Conservation (phyloP, 108 stramenopile species). For the Cyclotella atomus region DNA sequence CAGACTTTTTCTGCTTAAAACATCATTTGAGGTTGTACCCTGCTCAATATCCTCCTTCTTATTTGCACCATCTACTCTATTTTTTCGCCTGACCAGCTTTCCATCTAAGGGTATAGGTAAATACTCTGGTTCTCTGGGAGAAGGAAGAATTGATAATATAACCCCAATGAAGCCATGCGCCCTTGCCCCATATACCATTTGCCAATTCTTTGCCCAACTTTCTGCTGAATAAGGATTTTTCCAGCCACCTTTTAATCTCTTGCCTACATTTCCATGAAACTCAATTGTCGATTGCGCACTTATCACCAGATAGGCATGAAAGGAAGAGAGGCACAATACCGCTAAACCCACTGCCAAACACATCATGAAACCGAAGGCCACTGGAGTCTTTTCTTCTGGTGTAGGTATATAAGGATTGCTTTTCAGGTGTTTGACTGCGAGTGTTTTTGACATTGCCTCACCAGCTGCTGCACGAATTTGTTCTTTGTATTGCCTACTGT, state of each 20-base stretch:
- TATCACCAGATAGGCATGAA: slow-evolving; percentile 79
- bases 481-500: slow-evolving; percentile 42
- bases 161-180: slow-evolving; percentile 28
- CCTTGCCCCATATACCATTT: slow-evolving; percentile 74
- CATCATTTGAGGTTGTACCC: not conserved
- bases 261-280: slow-evolving; percentile 83
- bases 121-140: slow-evolving; percentile 79
- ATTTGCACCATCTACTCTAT: not conserved
- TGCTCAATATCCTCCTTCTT: slow-evolving; percentile 13
- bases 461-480: slow-evolving; percentile 47
- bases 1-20: too few relatives aligned
- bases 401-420: slow-evolving; percentile 65
- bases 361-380: slow-evolving; percentile 85
- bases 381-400: slow-evolving; percentile 58
- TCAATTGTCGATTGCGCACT: slow-evolving; percentile 92
- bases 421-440: slow-evolving; percentile 41
- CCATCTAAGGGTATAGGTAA: slow-evolving; percentile 82
- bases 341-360: slow-evolving; percentile 80
- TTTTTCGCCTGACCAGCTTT: slow-evolving; percentile 45
- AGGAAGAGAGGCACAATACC: slow-evolving; percentile 69
- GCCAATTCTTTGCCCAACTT: slow-evolving; percentile 67
- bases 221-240: slow-evolving; percentile 84
- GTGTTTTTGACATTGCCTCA: slow-evolving; percentile 11
- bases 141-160: slow-evolving; percentile 62
- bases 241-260: slow-evolving; percentile 52